A percentile compares a stretch with the other conserved stretches of the same genome.
Evolutionary conservation across 208 protist genomes (phyloP).

Genomic region (Angomonas deanei): DNA sequence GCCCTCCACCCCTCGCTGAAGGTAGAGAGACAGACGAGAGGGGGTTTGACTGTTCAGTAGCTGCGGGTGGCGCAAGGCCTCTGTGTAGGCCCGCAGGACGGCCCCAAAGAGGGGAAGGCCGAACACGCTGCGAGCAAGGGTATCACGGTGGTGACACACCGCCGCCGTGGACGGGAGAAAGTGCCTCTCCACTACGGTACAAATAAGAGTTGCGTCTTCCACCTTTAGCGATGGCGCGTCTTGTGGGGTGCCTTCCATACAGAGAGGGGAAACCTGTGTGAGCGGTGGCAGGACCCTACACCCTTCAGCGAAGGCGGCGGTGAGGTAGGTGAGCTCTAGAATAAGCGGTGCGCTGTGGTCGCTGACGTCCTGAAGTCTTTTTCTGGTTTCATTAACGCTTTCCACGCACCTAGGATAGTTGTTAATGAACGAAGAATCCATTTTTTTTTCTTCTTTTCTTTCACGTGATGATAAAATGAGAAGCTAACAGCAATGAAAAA

Average conservation of each 20-base stretch:
- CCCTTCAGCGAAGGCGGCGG: background rate
- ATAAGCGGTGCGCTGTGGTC: no score
- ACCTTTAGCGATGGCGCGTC: background rate
- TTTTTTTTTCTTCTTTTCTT: background rate
- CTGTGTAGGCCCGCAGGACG: constrained; percentile 46
- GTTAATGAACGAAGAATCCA: background rate
- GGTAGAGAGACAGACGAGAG: background rate
- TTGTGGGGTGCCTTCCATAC: background rate
- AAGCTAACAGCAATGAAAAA: background rate
- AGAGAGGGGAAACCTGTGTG: background rate
- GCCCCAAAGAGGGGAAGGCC: constrained; percentile 30
- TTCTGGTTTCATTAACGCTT: no score
- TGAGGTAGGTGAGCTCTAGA: background rate
- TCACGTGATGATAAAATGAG: background rate
- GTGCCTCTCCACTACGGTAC: background rate
- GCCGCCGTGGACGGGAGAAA: constrained; percentile 9
- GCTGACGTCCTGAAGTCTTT: no score
- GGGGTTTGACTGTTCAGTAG: background rate
- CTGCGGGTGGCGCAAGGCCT: constrained; percentile 4
- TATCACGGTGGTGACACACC: background rate
- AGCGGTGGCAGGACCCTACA: background rate
- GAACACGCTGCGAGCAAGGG: constrained; percentile 15
- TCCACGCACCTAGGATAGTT: no score
- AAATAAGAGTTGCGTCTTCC: background rate
- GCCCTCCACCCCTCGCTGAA: constrained; percentile 8